A percentile compares a stretch with the other conserved stretches of the same genome.
These are phyloP conservation scores for Pichia nanzhaoensis DNA, from an alignment of 805 yeast species.

Conservation along the genomic window DNA sequence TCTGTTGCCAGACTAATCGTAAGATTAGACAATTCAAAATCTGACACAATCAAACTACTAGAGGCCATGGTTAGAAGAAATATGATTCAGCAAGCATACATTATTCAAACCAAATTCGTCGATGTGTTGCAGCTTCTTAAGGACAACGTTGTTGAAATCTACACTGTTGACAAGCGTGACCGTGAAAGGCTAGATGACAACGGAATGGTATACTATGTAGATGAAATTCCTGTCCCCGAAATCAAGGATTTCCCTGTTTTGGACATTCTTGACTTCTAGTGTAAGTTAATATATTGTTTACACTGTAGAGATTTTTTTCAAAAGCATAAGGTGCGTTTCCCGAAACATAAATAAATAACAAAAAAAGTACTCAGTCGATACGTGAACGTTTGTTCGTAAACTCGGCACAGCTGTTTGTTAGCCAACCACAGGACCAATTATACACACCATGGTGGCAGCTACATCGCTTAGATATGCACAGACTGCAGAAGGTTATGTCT, in stretches of 20 bases:
- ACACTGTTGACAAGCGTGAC: constrained; percentile 73
- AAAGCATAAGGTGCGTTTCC: no score
- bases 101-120: constrained; percentile 61
- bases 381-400: no score
- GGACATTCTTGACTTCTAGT: constrained; percentile 51
- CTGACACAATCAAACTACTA: constrained; percentile 67
- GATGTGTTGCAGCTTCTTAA: constrained; percentile 50
- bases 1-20: constrained; percentile 86
- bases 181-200: constrained; percentile 85
- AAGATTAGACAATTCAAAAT: constrained; percentile 63
- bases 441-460: constrained; percentile 20
- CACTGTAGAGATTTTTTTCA: no score
- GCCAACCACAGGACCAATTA: neutral
- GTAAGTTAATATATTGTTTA: neutral
- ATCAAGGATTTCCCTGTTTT: constrained; percentile 57
- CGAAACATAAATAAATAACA: no score
- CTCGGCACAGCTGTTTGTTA: no score
- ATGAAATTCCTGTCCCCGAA: constrained; percentile 67
- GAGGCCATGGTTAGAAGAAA: constrained; percentile 69
- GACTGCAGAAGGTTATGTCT: constrained; percentile 26
- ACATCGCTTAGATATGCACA: constrained; percentile 23
- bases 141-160: constrained; percentile 68
- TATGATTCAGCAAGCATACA: constrained; percentile 73
- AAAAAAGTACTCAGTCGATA: no score
- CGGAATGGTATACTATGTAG: constrained; percentile 73